phyloP scores from a whole-genome alignment of 805 yeast genomes.

The Pichia nanzhaoensis region DNA sequence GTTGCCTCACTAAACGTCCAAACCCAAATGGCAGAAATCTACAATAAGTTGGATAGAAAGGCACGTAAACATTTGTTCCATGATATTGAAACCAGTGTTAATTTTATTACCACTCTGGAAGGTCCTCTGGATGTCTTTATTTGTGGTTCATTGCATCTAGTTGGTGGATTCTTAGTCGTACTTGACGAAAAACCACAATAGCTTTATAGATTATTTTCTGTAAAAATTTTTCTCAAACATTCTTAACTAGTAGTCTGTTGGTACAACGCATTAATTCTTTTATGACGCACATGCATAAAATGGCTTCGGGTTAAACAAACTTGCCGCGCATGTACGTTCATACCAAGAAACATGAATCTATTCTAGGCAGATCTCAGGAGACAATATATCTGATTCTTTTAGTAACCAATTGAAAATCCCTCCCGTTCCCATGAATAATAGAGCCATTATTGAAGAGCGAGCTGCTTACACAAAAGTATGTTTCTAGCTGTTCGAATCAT shows the following conservation, averaged over 20 bases:
- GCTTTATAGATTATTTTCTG: neutral
- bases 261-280: no score
- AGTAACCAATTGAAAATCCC: no score
- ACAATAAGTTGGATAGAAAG: conserved; percentile 50
- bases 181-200: conserved; percentile 41
- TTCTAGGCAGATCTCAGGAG: no score
- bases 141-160: conserved; percentile 88
- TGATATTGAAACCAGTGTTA: conserved; percentile 70
- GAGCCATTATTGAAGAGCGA: conserved; percentile 26
- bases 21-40: conserved; percentile 59
- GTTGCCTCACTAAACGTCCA: conserved; percentile 82
- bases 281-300: no score
- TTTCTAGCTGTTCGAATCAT: neutral
- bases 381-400: no score
- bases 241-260: neutral
- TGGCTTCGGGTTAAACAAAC: no score
- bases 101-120: conserved; percentile 42
- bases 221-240: neutral
- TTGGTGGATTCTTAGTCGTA: conserved; percentile 89
- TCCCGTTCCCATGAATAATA: conserved; percentile 13
- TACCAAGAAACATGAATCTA: no score
- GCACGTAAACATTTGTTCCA: conserved; percentile 45
- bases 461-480: conserved; percentile 26
- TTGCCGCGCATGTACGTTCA: no score
- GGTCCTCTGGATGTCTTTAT: conserved; percentile 70